These are phyloP conservation scores for Daldinia vernicosa DNA, from an alignment of 495 filamentous ascomycete genomes.

Conservation along the genomic window DNA sequence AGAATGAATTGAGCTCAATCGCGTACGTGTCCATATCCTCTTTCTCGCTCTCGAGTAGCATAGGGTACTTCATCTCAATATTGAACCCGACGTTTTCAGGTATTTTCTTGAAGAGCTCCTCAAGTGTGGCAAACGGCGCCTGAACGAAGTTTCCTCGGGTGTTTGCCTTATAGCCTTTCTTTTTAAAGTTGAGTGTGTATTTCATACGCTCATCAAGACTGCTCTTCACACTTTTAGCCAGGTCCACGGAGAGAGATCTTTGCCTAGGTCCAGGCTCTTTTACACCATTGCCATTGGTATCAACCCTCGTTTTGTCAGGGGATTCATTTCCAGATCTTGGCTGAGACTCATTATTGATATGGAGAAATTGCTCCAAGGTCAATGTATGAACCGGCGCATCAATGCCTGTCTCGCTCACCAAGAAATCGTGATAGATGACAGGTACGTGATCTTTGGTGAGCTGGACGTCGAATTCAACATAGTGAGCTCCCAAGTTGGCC, in stretches of 20 bases:
- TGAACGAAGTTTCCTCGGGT: constrained; percentile 93
- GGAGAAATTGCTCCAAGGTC: constrained; percentile 92
- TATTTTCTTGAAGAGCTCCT: constrained; percentile 89
- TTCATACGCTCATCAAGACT: constrained; percentile 92
- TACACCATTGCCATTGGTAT: constrained; percentile 44
- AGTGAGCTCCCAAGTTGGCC: constrained; percentile 88
- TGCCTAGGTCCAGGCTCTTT: constrained; percentile 52
- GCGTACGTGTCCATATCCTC: constrained; percentile 98
- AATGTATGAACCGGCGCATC: constrained; percentile 96
- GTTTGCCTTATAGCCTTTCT: constrained; percentile 92
- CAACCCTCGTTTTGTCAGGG: constrained; percentile 41
- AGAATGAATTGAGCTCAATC: constrained; percentile 96
- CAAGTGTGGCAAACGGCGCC: constrained; percentile 90
- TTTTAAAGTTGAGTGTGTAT: constrained; percentile 92
- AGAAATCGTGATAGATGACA: constrained; percentile 98
- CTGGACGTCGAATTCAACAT: constrained; percentile 96
- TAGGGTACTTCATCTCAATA: constrained; percentile 99
- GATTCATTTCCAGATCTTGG: constrained; percentile 29
- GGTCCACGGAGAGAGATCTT: constrained; percentile 59
- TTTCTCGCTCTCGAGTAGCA: constrained; percentile 92
- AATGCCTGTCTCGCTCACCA: constrained; percentile 97
- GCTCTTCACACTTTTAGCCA: constrained; percentile 46
- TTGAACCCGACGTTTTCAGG: constrained; percentile 90
- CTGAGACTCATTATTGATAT: constrained; percentile 70
- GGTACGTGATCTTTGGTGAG: constrained; percentile 98